phyloP scores from a whole-genome alignment of 1,139 yeast genomes.

The Wickerhamomyces sp. region DNA sequence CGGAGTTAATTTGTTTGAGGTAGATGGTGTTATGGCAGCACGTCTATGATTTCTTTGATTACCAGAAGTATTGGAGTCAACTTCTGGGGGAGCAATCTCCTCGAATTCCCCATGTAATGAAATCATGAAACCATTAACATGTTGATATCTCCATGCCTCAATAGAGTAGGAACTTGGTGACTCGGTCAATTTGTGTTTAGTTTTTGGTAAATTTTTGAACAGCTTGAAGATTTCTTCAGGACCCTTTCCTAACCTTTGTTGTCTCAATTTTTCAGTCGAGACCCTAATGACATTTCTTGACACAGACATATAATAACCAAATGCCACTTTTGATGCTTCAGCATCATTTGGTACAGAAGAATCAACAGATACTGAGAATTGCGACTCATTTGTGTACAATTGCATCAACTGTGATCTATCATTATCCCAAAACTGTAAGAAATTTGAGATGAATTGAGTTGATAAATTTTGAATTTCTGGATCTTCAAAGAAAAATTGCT shows the following conservation, averaged over 20 bases:
- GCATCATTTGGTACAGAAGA: slow-evolving; percentile 38
- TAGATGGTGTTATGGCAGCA: slow-evolving; percentile 23
- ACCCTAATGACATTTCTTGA: slow-evolving; percentile 77
- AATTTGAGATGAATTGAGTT: slow-evolving; percentile 71
- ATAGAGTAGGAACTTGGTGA: slow-evolving; percentile 67
- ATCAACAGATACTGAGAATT: slow-evolving; percentile 67
- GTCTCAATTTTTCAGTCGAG: slow-evolving; percentile 52
- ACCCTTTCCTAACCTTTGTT: slow-evolving; percentile 63
- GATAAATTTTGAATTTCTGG: slow-evolving; percentile 66
- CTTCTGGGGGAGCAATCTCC: slow-evolving; percentile 55
- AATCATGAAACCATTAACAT: slow-evolving; percentile 70
- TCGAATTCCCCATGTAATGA: slow-evolving; percentile 80
- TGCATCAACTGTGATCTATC: slow-evolving; percentile 65
- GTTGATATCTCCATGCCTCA: slow-evolving; percentile 72
- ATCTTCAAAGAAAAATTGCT: slow-evolving; percentile 74
- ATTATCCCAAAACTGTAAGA: slow-evolving; percentile 74
- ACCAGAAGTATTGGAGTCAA: slow-evolving; percentile 21
- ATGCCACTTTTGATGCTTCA: slow-evolving; percentile 39
- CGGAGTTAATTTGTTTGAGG: slow-evolving; percentile 41
- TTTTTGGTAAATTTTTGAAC: slow-evolving; percentile 66
- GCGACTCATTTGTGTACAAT: slow-evolving; percentile 78
- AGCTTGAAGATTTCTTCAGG: slow-evolving; percentile 56
- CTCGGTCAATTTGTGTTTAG: slow-evolving; percentile 64
- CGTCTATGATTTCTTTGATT: slow-evolving; percentile 29
- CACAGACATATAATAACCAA: slow-evolving; percentile 59